Base-by-base conservation (phyloP, 2,329 filamentous ascomycete genomes). In the Bisporella sp. region DNA sequence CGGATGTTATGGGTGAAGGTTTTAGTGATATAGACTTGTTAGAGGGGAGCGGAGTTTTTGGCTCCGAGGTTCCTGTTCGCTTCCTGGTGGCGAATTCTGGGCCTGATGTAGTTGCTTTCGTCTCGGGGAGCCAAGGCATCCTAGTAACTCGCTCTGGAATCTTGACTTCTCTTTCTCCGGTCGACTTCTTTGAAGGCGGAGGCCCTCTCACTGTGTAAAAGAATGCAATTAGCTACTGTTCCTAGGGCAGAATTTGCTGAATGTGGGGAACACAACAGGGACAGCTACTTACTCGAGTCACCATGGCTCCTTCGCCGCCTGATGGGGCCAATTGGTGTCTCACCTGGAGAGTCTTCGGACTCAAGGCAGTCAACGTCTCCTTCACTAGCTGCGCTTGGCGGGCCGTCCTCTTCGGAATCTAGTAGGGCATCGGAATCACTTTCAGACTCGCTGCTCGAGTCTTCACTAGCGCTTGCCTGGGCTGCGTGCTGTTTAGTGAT, bases 391-490 rank as follows among this genome's bases (percentile, higher is more conserved):
- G 66, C 66, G 48, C 66, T 70, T 32, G 65, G 69, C 8, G 59
- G 57, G 42, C 71, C 69, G 42, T 57, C 48, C 32, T 52, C 54
- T 39, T 59, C 56, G 6, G 53, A 52, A 37, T 62, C 60, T 6
- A 58, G 58, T 21, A 58, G 57, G 13, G 69, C 68, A 5, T 62
- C 62, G 6, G 66, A 65, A 40, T 72, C 71, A 35, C 68, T 61
- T 21, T 70, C 69, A 6, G 68, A 68, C 13, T 57, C 59, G 32
- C 58, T 61, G 32, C 55, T 60, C 1, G 71, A 72, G 11, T 68
- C 68, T 50, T 76, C 73, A 45, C 71, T 74, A 4, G 70, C 69
- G 44, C 70, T 73, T 9, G 67, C 68, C 37, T 73, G 68, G 50
- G 70, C 73, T 11, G 73, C 67, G 51, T 68, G 64, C 28, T 57